Base-by-base conservation (phyloP, 352 stramenopile genomes). In the Phytophthora cactorum region DNA sequence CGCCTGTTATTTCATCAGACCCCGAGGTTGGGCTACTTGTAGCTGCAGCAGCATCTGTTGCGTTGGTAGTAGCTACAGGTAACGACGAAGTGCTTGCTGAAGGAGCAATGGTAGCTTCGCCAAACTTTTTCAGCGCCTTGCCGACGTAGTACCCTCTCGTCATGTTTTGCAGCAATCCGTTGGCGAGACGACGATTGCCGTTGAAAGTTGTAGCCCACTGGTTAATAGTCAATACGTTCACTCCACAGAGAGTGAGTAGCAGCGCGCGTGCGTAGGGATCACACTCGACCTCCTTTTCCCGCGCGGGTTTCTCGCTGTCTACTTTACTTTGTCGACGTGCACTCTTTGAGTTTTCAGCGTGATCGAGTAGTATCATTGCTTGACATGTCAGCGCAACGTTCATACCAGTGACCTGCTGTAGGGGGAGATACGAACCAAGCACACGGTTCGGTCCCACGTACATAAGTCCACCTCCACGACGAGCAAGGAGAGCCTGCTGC, bases 201-300 rank as follows among this genome's bases (percentile, higher is more conserved):
- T 91, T 74, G 55, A 95, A 95, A 4, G 88, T 93, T 0, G 83
- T 90, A 14, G 82, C 50, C 86, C 88, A 97, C 65, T 95, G 85
- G 63, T 96, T 97, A 12, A 92, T 63, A 8, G 88, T 66, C 4
- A 97, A 44, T 7, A 77, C 62, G 41, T 95, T 95, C 36, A 93
- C 77, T 1, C 91, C 91, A 14, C 73, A 79, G 2, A 97, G 72
- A 5, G 89, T 93, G 45, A 90, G 83, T 2, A 97, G 78, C 27
- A 92, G 46, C 0, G 85, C 86, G 5, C 80, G 84, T 28, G 81
- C 71, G 55, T 86, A 86, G 32, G 83, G 59, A 50, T 93, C 84
- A 25, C 77, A 67, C 31, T 96, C 91, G 25, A 97, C 44, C 9
- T 77, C 74, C 7, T 86, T 63, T 45, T 93, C 70, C 72, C 74